A percentile compares a stretch with the other conserved stretches of the same genome.
phyloP scores from a whole-genome alignment of 176 grass and related monocot species.

The Typha latifolia region DNA sequence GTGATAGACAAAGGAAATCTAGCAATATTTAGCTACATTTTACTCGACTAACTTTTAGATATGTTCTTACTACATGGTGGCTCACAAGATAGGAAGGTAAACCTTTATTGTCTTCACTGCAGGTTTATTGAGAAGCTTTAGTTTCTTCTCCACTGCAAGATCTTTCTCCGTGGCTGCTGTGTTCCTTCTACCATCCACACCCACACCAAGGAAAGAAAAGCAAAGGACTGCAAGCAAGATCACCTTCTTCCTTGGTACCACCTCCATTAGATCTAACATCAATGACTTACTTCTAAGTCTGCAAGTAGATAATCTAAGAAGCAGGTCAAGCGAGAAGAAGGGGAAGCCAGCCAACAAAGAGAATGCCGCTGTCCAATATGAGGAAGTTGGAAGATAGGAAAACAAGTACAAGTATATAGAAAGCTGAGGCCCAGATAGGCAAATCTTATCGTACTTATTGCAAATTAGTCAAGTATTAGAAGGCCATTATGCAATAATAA shows the following conservation, averaged over 20 bases:
- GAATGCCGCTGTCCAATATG: too few species aligned
- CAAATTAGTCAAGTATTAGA: too few species aligned
- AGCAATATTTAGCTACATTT: background rate
- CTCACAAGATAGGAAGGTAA: background rate
- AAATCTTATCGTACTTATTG: too few species aligned
- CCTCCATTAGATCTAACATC: background rate
- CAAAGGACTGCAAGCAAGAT: background rate
- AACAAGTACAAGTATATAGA: too few species aligned
- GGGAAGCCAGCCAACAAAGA: too few species aligned
- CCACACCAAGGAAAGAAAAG: background rate
- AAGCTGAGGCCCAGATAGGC: too few species aligned
- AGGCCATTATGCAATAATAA: too few species aligned
- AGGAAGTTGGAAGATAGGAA: too few species aligned
- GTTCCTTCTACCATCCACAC: background rate
- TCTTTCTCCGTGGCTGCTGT: background rate
- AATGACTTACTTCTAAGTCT: too few species aligned
- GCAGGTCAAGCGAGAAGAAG: too few species aligned
- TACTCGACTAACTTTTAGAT: background rate
- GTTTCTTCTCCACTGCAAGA: background rate
- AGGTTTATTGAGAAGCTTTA: constrained; percentile 13
- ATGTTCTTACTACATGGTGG: background rate
- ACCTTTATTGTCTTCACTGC: constrained; percentile 6
- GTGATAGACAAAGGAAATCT: background rate
- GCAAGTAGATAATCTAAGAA: too few species aligned
- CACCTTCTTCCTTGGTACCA: background rate